These are phyloP conservation scores for Lichtheimia hyalospora DNA, from an alignment of 371 early-diverging fungal genomes.

Conservation along the genomic window DNA sequence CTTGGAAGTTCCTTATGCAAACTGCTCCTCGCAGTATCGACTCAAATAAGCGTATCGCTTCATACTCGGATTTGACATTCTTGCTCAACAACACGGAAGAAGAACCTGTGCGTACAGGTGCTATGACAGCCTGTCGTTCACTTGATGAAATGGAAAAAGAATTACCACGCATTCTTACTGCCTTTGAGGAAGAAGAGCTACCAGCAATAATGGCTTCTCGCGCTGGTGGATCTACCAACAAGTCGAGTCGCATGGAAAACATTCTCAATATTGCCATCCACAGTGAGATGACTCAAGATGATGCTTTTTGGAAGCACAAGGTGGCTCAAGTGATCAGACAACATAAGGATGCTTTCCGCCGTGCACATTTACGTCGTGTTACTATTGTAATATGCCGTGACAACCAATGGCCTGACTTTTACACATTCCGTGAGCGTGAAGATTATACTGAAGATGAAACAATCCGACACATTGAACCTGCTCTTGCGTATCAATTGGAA, in stretches of 20 bases:
- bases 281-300: constrained; percentile 58
- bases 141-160: constrained; percentile 53
- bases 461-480: constrained; percentile 97
- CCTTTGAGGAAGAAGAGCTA: constrained; percentile 51
- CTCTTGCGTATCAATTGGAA: constrained; percentile 97
- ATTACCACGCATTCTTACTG: constrained; percentile 53
- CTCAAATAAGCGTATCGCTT: constrained; percentile 71
- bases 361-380: constrained; percentile 83
- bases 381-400: constrained; percentile 86
- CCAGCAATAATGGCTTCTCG: constrained; percentile 30
- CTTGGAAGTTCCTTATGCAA: constrained; percentile 81
- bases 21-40: constrained; percentile 46
- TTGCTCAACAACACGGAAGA: constrained; percentile 64
- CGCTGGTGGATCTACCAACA: constrained; percentile 12
- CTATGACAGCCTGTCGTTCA: constrained; percentile 64
- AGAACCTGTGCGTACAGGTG: constrained; percentile 70
- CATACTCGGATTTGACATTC: constrained; percentile 71
- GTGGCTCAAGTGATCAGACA: constrained; percentile 58
- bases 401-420: constrained; percentile 87
- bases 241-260: constrained; percentile 55
- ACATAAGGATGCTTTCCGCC: constrained; percentile 63
- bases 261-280: constrained; percentile 81
- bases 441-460: constrained; percentile 90
- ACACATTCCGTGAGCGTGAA: constrained; percentile 91
- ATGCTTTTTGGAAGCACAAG: constrained; percentile 63